phyloP scores from a whole-genome alignment of 2,329 filamentous ascomycete species.

The Epichloe hybrida region DNA sequence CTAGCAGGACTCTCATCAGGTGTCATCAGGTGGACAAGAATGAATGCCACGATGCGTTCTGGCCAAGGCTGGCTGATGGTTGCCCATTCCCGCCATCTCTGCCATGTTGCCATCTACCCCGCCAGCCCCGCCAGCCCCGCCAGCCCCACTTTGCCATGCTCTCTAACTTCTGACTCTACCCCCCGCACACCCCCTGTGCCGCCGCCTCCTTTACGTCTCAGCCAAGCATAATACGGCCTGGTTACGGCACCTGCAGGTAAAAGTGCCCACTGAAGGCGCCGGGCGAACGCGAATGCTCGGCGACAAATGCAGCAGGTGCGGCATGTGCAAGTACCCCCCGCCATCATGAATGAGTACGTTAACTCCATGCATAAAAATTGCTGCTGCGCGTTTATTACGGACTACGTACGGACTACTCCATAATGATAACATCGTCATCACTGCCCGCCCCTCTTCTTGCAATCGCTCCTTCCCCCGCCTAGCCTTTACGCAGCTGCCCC shows the following conservation, averaged over 20 bases:
- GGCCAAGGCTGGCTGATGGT: neutral
- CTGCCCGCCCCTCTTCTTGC: neutral
- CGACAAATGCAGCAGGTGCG: neutral
- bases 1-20: no score
- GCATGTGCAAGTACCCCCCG: constrained; percentile 1
- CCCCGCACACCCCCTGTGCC: no score
- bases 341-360: neutral
- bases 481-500: neutral
- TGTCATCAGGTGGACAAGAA: neutral
- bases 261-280: neutral
- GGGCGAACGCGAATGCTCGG: neutral
- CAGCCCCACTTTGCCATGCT: neutral
- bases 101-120: neutral
- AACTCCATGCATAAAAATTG: no score
- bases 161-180: neutral
- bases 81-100: neutral
- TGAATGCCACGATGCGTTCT: constrained; percentile 4
- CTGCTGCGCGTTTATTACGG: neutral
- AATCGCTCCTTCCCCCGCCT: neutral
- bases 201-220: neutral
- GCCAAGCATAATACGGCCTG: neutral
- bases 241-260: neutral
- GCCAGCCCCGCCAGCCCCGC: neutral
- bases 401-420: neutral
- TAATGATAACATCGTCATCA: neutral